Percentiles rank a stretch among this genome's conserved stretches.
Evolutionary conservation across 164 flowering plant genomes (phyloP).

Genomic region (Dillenia suffruticosa): DNA sequence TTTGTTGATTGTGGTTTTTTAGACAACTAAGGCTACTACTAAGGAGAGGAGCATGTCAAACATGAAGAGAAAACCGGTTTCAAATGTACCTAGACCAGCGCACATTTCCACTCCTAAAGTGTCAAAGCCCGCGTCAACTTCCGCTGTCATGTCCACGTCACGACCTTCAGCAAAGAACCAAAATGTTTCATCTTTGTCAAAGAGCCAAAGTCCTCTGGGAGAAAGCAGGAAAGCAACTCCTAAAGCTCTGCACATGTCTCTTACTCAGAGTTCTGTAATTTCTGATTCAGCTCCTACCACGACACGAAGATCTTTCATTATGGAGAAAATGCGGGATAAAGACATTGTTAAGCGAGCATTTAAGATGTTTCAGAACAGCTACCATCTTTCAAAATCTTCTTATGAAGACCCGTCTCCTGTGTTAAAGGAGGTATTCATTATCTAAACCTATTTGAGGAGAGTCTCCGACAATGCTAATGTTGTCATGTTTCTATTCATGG

Average conservation of each 20-base stretch:
- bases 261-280: constrained; percentile 33
- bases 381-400: constrained; percentile 27
- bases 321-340: constrained; percentile 93
- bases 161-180: constrained; percentile 30
- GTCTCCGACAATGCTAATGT: background rate
- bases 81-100: constrained; percentile 22
- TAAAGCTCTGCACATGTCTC: constrained; percentile 54
- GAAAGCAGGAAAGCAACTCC: constrained; percentile 37
- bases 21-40: constrained; percentile 26
- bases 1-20: constrained; percentile 5
- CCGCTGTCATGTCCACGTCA: constrained; percentile 19
- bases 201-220: constrained; percentile 19
- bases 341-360: constrained; percentile 88
- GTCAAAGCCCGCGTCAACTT: constrained; percentile 25
- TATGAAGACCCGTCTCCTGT: constrained; percentile 20
- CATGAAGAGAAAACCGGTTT: constrained; percentile 32
- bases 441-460: background rate
- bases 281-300: constrained; percentile 33
- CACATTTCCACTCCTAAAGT: constrained; percentile 21
- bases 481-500: background rate
- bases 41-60: constrained; percentile 25
- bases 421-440: constrained; percentile 42
- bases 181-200: constrained; percentile 20
- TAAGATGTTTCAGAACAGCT: constrained; percentile 60
- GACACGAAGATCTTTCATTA: constrained; percentile 55